phyloP scores from a whole-genome alignment of 2,329 filamentous ascomycete species.

The Xylaria hypoxylon region DNA sequence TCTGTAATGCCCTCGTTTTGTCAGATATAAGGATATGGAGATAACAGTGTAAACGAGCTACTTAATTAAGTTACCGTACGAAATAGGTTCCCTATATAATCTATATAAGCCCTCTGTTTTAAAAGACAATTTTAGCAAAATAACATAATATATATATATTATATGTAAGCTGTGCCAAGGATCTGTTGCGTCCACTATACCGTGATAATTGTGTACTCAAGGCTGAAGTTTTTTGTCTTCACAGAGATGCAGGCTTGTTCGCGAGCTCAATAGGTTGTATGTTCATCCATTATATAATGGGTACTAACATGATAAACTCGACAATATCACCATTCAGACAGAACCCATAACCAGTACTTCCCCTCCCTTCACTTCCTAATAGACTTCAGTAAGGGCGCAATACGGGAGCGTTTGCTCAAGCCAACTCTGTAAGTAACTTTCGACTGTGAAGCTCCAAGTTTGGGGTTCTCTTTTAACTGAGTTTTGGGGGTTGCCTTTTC shows the following conservation, averaged over 20 bases:
- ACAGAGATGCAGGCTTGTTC: too few species aligned
- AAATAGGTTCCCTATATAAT: too few species aligned
- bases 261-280: background rate
- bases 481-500: slow-evolving; percentile 30
- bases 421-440: slow-evolving; percentile 60
- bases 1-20: too few species aligned
- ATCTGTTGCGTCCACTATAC: too few species aligned
- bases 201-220: too few species aligned
- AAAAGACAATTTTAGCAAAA: too few species aligned
- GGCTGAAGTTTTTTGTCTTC: background rate
- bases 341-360: background rate
- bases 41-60: too few species aligned
- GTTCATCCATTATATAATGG: background rate
- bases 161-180: too few species aligned
- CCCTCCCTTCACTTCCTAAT: slow-evolving; percentile 55
- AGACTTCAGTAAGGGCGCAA: slow-evolving; percentile 59
- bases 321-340: background rate
- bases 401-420: slow-evolving; percentile 60
- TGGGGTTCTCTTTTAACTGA: slow-evolving; percentile 38
- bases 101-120: too few species aligned
- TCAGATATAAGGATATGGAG: too few species aligned
- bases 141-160: too few species aligned
- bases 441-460: slow-evolving; percentile 43
- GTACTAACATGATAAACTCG: background rate
- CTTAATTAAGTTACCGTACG: too few species aligned